These are phyloP conservation scores for Sparassis latifolia DNA, from an alignment of 1,284 basidiomycete genomes.

Conservation along the genomic window DNA sequence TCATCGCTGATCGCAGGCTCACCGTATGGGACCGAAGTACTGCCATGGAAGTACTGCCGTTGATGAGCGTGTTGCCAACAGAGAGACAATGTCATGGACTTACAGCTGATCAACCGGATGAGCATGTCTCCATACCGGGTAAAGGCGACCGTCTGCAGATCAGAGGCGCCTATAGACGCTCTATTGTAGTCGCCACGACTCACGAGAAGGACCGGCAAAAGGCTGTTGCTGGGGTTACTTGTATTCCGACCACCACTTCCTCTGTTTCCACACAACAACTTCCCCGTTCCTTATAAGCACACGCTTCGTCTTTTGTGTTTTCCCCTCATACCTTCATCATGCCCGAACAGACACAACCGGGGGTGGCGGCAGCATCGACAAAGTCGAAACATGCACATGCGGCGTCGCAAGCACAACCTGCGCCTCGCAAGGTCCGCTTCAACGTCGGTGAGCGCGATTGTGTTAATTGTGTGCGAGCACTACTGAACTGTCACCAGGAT, in stretches of 20 bases:
- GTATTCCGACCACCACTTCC: neutral
- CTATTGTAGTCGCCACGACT: too few relatives aligned
- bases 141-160: too few relatives aligned
- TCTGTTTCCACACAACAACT: slow-evolving; percentile 15
- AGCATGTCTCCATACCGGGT: too few relatives aligned
- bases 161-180: too few relatives aligned
- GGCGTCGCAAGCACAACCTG: slow-evolving; percentile 54
- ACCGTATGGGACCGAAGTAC: too few relatives aligned
- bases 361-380: slow-evolving; percentile 13
- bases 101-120: too few relatives aligned
- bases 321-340: slow-evolving; percentile 13
- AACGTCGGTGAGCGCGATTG: slow-evolving; percentile 67
- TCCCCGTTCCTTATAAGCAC: slow-evolving; percentile 10
- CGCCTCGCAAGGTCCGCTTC: slow-evolving; percentile 86
- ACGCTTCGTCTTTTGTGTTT: slow-evolving; percentile 10
- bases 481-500: slow-evolving; percentile 36
- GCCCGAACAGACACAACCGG: slow-evolving; percentile 23
- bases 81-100: too few relatives aligned
- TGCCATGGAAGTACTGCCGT: too few relatives aligned
- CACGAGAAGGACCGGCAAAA: neutral
- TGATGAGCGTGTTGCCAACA: too few relatives aligned
- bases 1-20: too few relatives aligned
- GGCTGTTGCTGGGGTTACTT: slow-evolving; percentile 3
- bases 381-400: slow-evolving; percentile 60
- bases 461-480: neutral